Conservation (phyloP, 805 yeast species). For the Candida verbasci region DNA sequence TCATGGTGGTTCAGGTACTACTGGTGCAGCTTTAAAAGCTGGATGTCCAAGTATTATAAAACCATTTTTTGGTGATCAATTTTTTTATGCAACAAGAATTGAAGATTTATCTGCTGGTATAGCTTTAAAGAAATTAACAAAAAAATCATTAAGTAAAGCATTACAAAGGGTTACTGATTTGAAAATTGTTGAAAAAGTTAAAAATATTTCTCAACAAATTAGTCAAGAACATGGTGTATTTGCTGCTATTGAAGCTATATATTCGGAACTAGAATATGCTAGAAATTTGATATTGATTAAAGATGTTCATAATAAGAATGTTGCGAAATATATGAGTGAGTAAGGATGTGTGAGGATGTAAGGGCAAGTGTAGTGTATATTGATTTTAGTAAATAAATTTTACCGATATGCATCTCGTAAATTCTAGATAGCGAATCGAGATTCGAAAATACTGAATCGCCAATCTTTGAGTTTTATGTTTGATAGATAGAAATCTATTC, state of each 20-base stretch:
- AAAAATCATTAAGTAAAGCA: slow-evolving; percentile 60
- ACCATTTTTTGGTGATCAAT: slow-evolving; percentile 96
- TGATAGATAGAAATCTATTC: no score
- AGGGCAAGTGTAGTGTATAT: no score
- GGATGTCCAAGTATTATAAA: slow-evolving; percentile 89
- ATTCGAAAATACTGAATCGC: no score
- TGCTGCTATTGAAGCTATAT: slow-evolving; percentile 73
- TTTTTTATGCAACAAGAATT: slow-evolving; percentile 81
- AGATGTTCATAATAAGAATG: slow-evolving; percentile 8
- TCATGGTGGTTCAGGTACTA: slow-evolving; percentile 96
- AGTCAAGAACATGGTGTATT: slow-evolving; percentile 75
- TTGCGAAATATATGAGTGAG: slow-evolving; percentile 31
- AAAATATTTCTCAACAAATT: slow-evolving; percentile 56
- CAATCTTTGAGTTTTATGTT: no score
- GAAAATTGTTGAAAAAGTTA: slow-evolving; percentile 66
- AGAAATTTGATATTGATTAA: slow-evolving; percentile 41
- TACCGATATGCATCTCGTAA: no score
- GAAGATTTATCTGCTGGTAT: slow-evolving; percentile 89
- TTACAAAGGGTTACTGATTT: slow-evolving; percentile 60
- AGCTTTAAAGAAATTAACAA: slow-evolving; percentile 62
- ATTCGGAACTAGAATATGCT: slow-evolving; percentile 76
- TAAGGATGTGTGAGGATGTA: no score
- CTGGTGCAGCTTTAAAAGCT: slow-evolving; percentile 83
- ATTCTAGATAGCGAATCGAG: no score
- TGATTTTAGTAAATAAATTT: no score